phyloP scores from a whole-genome alignment of 441 rosid genomes.

The Macaranga tanarius region DNA sequence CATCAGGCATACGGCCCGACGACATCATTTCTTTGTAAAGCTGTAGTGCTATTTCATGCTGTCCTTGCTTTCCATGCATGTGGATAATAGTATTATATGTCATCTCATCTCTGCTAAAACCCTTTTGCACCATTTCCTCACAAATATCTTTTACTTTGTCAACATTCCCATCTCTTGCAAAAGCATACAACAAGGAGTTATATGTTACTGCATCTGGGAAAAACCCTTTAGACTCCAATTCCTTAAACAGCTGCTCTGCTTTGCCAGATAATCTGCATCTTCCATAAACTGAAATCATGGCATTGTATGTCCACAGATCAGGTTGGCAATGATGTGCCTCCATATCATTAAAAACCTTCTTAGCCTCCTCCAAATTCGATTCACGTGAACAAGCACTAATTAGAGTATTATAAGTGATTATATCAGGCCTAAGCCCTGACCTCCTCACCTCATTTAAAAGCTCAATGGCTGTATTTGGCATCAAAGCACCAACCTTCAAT shows the following conservation, averaged over 20 bases:
- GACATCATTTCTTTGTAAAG: constrained; percentile 81
- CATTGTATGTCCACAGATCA: constrained; percentile 95
- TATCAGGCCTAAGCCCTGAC: constrained; percentile 81
- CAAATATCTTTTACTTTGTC: constrained; percentile 71
- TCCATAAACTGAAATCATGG: constrained; percentile 89
- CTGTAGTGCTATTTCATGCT: constrained; percentile 62
- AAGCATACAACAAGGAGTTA: constrained; percentile 91
- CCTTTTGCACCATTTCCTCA: constrained; percentile 70
- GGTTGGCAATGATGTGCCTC: constrained; percentile 71
- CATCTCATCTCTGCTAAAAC: constrained; percentile 86
- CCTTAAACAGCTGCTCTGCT: constrained; percentile 72
- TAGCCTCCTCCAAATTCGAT: constrained; percentile 75
- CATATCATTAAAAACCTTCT: constrained; percentile 70
- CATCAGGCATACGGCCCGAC: constrained; percentile 77
- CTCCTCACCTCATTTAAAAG: constrained; percentile 72
- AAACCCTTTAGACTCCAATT: constrained; percentile 74
- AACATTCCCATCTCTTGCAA: constrained; percentile 82
- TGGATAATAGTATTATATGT: constrained; percentile 88
- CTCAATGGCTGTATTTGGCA: constrained; percentile 57
- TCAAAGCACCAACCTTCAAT: constrained; percentile 56
- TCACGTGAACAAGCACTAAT: constrained; percentile 86
- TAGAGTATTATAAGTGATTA: constrained; percentile 85
- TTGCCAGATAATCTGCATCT: constrained; percentile 71
- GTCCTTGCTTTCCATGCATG: constrained; percentile 95
- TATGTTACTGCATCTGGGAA: constrained; percentile 85